phyloP scores from a whole-genome alignment of 257 asterid species.

The Solanum piurae region DNA sequence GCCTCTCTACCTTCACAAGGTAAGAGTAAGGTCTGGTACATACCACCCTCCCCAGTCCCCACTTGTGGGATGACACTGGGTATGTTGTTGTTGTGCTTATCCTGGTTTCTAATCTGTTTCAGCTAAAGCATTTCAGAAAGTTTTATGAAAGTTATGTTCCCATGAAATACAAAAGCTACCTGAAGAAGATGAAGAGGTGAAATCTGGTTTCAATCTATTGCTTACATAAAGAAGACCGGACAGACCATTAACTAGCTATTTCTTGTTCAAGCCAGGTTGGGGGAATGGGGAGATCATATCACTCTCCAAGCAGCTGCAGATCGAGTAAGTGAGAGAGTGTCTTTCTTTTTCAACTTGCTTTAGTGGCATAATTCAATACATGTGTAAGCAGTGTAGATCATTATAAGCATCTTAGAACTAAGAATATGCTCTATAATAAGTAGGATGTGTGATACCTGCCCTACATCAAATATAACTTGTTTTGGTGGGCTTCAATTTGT shows the following conservation, averaged over 20 bases:
- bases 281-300: conserved; percentile 98
- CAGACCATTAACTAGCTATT: conserved; percentile 2
- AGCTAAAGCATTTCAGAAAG: conserved; percentile 67
- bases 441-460: background rate
- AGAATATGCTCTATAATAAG: background rate
- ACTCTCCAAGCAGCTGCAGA: conserved; percentile 99
- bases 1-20: background rate
- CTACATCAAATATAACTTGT: background rate
- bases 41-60: background rate
- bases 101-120: conserved; percentile 18
- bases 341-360: background rate
- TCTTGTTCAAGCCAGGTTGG: conserved; percentile 36
- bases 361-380: background rate
- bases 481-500: background rate
- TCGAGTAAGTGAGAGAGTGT: conserved; percentile 38
- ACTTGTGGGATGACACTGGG: background rate
- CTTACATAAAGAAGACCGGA: background rate
- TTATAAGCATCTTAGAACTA: background rate
- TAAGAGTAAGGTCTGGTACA: background rate
- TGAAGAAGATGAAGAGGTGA: conserved; percentile 82
- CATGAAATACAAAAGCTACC: conserved; percentile 70
- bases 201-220: background rate
- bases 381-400: background rate
- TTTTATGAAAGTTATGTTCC: conserved; percentile 90
- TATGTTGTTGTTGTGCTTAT: background rate